Evolutionary conservation across 495 filamentous ascomycete species (phyloP).

Genomic region (Talaromyces trachyspermus): DNA sequence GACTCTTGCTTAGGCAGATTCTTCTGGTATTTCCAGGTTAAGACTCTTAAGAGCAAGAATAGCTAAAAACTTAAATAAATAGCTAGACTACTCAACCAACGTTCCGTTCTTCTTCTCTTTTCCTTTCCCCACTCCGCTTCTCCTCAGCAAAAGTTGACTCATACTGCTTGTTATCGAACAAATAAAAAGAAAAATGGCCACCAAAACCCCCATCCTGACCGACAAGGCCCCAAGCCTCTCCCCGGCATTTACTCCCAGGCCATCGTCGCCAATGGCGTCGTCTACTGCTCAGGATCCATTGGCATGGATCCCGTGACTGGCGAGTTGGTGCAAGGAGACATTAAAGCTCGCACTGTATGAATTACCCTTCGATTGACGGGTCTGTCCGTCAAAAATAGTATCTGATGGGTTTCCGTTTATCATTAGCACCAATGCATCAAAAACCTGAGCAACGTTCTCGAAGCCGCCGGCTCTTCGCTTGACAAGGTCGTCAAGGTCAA

Average conservation of each 20-base stretch:
- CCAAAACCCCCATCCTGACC: conserved; percentile 35
- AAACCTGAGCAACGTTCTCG: conserved; percentile 59
- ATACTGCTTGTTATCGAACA: no score
- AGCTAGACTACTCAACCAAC: background rate
- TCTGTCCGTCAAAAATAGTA: background rate
- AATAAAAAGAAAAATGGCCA: conserved; percentile 15
- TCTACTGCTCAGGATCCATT: conserved; percentile 50
- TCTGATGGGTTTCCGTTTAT: no score
- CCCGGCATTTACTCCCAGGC: conserved; percentile 47
- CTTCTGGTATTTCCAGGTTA: no score
- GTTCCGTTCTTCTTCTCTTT: background rate
- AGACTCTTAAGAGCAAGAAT: no score
- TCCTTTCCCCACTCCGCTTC: background rate
- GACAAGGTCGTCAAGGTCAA: conserved; percentile 63
- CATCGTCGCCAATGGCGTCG: conserved; percentile 48
- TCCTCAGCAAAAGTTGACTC: no score
- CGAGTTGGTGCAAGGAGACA: conserved; percentile 39
- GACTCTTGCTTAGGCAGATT: no score
- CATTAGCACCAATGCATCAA: conserved; percentile 44
- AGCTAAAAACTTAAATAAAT: no score
- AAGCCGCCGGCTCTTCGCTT: conserved; percentile 53
- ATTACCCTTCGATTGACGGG: background rate
- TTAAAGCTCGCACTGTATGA: conserved; percentile 43
- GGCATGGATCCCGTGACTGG: conserved; percentile 37
- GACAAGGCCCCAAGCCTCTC: conserved; percentile 44